These are phyloP conservation scores for Suhomyces pyralidae DNA, from an alignment of 805 yeast species.

Conservation along the genomic window DNA sequence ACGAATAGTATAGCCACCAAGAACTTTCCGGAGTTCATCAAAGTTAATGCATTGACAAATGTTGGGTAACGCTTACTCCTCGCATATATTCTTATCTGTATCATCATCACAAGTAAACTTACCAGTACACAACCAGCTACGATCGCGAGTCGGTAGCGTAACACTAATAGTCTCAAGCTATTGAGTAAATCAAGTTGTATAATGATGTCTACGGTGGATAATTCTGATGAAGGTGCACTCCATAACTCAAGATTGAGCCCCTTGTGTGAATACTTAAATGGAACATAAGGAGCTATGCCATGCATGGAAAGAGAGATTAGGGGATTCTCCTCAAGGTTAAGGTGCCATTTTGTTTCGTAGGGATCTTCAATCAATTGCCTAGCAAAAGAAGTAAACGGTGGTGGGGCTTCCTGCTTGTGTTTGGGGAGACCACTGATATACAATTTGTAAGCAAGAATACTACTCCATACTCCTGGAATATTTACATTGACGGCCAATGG, in stretches of 20 bases:
- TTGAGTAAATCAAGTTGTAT: conserved; percentile 51
- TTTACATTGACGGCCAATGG: conserved; percentile 47
- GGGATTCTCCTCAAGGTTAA: conserved; percentile 43
- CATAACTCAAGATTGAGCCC: conserved; percentile 40
- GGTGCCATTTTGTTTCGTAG: conserved; percentile 77
- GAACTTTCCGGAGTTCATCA: conserved; percentile 14
- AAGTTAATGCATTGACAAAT: conserved; percentile 36
- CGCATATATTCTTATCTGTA: conserved; percentile 49
- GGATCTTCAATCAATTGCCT: conserved; percentile 66
- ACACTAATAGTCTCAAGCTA: conserved; percentile 65
- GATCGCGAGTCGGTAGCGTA: conserved; percentile 73
- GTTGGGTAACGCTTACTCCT: conserved; percentile 26
- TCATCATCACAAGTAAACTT: conserved; percentile 46
- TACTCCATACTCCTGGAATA: conserved; percentile 59
- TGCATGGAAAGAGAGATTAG: conserved; percentile 41
- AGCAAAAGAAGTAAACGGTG: conserved; percentile 55
- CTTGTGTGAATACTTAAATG: conserved; percentile 37
- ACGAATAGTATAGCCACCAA: conserved; percentile 19
- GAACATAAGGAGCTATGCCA: conserved; percentile 69
- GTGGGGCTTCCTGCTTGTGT: conserved; percentile 2
- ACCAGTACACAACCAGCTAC: conserved; percentile 68
- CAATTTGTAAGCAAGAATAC: conserved; percentile 54
- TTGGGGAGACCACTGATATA: conserved; percentile 14
- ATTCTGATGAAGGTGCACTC: conserved; percentile 24
- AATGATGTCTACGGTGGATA: conserved; percentile 34